A percentile compares a stretch with the other conserved stretches of the same genome.
These are phyloP conservation scores for Coniophora puteana DNA, from an alignment of 1,284 basidiomycete genomes.

Conservation along the genomic window DNA sequence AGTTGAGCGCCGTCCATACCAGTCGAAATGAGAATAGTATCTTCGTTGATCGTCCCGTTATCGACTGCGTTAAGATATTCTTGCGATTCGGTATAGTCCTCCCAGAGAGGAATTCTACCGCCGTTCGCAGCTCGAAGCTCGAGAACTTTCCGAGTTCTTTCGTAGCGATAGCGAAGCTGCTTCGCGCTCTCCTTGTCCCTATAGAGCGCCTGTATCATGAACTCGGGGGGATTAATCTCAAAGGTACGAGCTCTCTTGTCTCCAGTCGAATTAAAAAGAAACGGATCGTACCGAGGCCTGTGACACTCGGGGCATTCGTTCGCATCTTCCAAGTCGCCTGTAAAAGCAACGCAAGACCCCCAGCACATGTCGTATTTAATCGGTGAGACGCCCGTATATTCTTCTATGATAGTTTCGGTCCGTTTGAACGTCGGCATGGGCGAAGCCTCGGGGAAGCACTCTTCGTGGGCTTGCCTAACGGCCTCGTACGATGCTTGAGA, in stretches of 20 bases:
- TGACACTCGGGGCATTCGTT: too few species aligned
- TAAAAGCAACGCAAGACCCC: slow-evolving; percentile 13
- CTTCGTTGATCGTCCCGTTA: neutral
- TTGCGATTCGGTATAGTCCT: neutral
- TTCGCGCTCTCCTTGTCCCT: neutral
- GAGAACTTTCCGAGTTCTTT: slow-evolving; percentile 1
- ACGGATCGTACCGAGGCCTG: slow-evolving; percentile 8
- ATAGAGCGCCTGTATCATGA: neutral
- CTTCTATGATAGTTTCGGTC: slow-evolving; percentile 1
- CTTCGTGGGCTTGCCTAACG: neutral
- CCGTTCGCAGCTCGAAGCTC: slow-evolving; percentile 1
- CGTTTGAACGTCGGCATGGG: slow-evolving; percentile 4
- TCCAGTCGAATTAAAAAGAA: slow-evolving; percentile 2
- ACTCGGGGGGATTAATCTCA: neutral
- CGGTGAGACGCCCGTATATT: slow-evolving; percentile 10
- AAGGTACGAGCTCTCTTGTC: neutral
- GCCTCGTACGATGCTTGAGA: neutral
- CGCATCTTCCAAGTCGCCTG: slow-evolving; percentile 8
- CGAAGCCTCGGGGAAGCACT: too few species aligned
- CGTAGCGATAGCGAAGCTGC: neutral
- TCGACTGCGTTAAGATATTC: neutral
- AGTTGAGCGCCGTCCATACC: neutral
- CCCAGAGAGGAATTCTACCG: neutral
- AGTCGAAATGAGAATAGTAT: neutral
- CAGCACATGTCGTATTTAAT: slow-evolving; percentile 13